These are phyloP conservation scores for Penicillium sp. DNA, from an alignment of 2,329 filamentous ascomycete species.

Conservation along the genomic window DNA sequence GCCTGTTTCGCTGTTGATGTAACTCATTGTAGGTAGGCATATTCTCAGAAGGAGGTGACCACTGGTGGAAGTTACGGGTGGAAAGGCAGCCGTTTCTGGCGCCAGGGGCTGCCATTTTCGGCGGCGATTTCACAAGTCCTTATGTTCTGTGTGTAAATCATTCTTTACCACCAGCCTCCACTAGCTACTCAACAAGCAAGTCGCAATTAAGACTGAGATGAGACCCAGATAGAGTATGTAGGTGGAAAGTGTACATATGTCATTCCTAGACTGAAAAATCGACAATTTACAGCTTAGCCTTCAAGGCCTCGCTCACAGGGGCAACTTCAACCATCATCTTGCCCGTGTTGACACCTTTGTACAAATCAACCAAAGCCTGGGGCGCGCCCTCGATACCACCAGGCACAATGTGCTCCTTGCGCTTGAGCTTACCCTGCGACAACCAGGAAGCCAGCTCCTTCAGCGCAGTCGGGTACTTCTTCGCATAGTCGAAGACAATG, in stretches of 20 bases:
- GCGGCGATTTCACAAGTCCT: too few species aligned
- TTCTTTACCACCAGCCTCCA: too few species aligned
- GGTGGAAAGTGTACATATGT: too few species aligned
- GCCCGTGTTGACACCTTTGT: slow-evolving; percentile 70
- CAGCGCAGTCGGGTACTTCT: slow-evolving; percentile 60
- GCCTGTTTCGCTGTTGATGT: too few species aligned
- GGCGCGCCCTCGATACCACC: slow-evolving; percentile 69
- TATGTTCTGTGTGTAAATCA: too few species aligned
- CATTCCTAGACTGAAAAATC: not conserved
- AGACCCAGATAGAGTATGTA: slow-evolving; percentile 2
- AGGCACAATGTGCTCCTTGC: slow-evolving; percentile 69
- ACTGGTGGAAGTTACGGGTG: too few species aligned
- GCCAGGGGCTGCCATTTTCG: too few species aligned
- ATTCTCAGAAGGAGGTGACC: too few species aligned
- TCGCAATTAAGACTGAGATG: not conserved
- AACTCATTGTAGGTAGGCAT: too few species aligned
- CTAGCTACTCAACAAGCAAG: not conserved
- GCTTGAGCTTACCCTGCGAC: slow-evolving; percentile 70
- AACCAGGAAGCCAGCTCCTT: slow-evolving; percentile 67
- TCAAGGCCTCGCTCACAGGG: slow-evolving; percentile 39
- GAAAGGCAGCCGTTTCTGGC: too few species aligned
- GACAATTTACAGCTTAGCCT: slow-evolving; percentile 45
- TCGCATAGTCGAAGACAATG: slow-evolving; percentile 68
- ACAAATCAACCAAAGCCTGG: slow-evolving; percentile 64
- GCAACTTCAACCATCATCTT: slow-evolving; percentile 56